Percentiles rank a stretch among this genome's conserved stretches.
Conservation (phyloP, 441 rosid genomes). For the Erodium texanum region DNA sequence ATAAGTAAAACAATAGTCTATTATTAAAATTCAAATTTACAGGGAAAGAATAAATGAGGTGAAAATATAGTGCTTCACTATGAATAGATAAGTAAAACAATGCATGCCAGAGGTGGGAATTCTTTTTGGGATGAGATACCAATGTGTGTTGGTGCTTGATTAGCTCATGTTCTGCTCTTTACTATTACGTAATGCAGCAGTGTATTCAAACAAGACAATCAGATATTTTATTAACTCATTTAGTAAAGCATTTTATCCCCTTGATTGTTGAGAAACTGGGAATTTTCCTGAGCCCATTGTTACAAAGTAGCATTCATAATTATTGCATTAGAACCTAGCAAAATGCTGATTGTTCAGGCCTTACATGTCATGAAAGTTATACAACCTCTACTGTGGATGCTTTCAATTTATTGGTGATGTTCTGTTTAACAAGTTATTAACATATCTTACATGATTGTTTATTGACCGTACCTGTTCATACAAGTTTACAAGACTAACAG, state of each 20-base stretch:
- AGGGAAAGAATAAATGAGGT: too few species aligned
- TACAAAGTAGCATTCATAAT: neutral
- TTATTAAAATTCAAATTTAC: neutral
- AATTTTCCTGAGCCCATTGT: neutral
- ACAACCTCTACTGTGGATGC: neutral
- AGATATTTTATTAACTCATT: neutral
- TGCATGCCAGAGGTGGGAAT: too few species aligned
- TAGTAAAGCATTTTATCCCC: neutral
- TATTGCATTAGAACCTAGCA: neutral
- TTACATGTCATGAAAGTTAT: neutral
- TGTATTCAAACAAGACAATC: neutral
- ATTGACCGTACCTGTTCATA: neutral
- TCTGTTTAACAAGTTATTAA: neutral
- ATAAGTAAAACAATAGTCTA: neutral
- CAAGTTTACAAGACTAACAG: neutral
- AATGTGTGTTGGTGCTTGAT: too few species aligned
- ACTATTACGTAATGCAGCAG: too few species aligned
- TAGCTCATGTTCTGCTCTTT: too few species aligned
- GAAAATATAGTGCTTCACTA: too few species aligned
- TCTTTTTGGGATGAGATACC: too few species aligned
- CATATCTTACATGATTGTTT: neutral
- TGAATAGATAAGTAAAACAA: too few species aligned
- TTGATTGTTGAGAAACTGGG: neutral
- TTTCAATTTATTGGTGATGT: neutral
- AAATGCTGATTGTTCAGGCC: slow-evolving; percentile 3